Percentiles rank a stretch among this genome's conserved stretches.
Evolutionary conservation across 495 filamentous ascomycete genomes (phyloP).

Genomic region (Apodospora peruviana): DNA sequence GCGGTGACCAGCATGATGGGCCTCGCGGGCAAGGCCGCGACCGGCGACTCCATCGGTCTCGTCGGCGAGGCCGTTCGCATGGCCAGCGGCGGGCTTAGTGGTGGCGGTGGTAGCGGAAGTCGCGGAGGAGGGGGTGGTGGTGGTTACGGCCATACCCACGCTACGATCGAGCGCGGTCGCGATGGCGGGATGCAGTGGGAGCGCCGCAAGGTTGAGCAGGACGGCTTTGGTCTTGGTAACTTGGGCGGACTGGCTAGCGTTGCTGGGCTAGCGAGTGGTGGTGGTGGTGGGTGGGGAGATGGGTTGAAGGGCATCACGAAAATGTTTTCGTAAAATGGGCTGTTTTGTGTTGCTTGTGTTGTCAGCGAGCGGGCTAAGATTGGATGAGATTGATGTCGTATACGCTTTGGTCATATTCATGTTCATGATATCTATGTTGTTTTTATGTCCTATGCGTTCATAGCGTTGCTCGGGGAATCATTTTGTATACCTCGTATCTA

Average conservation of each 20-base stretch:
- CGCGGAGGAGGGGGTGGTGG: neutral
- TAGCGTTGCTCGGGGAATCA: neutral
- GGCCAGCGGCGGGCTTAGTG: constrained; percentile 25
- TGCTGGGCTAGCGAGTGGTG: constrained; percentile 7
- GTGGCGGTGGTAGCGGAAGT: neutral
- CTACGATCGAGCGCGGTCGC: constrained; percentile 22
- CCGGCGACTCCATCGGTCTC: constrained; percentile 46
- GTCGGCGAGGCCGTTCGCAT: constrained; percentile 45
- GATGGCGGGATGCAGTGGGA: constrained; percentile 35
- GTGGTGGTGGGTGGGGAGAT: constrained; percentile 34
- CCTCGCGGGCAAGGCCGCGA: constrained; percentile 47
- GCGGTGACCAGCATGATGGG: constrained; percentile 51
- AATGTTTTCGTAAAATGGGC: constrained; percentile 49
- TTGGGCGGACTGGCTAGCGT: constrained; percentile 8
- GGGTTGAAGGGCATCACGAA: constrained; percentile 55
- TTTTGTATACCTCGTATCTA: neutral
- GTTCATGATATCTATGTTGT: neutral
- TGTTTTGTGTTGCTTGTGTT: too few species aligned
- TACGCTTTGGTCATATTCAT: constrained; percentile 2
- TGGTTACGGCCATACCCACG: neutral
- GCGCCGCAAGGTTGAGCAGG: constrained; percentile 34
- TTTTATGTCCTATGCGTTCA: neutral
- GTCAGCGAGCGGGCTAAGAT: too few species aligned
- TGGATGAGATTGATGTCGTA: too few species aligned
- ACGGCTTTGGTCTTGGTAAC: constrained; percentile 13